Evolutionary conservation across 1,284 basidiomycete genomes (phyloP).

Genomic region (Austropuccinia psidii): DNA sequence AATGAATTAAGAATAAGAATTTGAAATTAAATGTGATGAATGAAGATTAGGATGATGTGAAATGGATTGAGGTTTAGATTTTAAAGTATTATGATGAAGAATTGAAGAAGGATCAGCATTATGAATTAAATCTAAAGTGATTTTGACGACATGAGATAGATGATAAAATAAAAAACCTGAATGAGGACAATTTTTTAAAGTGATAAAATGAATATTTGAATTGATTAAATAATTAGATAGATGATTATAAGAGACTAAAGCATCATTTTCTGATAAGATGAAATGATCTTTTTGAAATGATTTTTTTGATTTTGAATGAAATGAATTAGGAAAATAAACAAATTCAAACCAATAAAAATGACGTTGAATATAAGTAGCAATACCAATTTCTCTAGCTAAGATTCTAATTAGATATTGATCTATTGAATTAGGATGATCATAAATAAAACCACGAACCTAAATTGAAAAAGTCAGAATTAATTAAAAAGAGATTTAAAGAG

Average conservation of each 20-base stretch:
- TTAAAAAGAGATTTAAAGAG: background rate
- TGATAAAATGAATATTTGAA: background rate
- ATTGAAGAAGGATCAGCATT: background rate
- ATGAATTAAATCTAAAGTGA: background rate
- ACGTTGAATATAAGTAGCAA: conserved; percentile 10
- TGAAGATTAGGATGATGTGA: no score
- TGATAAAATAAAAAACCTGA: conserved; percentile 8
- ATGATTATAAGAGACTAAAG: conserved; percentile 1
- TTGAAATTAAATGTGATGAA: no score
- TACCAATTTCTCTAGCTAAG: background rate
- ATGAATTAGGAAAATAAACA: background rate
- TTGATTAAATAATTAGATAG: background rate
- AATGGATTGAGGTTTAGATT: no score
- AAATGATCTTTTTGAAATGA: background rate
- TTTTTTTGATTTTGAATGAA: background rate
- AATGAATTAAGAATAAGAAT: no score
- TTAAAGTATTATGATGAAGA: no score
- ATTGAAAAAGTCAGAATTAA: background rate
- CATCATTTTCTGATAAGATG: conserved; percentile 7
- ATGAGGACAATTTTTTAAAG: background rate
- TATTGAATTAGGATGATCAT: background rate
- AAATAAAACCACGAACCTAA: conserved; percentile 9
- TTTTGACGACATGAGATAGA: background rate
- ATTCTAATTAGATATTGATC: background rate
- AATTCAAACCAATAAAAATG: conserved; percentile 29